phyloP scores from a whole-genome alignment of 345 rosid genomes.

The Raphanus sativus region DNA sequence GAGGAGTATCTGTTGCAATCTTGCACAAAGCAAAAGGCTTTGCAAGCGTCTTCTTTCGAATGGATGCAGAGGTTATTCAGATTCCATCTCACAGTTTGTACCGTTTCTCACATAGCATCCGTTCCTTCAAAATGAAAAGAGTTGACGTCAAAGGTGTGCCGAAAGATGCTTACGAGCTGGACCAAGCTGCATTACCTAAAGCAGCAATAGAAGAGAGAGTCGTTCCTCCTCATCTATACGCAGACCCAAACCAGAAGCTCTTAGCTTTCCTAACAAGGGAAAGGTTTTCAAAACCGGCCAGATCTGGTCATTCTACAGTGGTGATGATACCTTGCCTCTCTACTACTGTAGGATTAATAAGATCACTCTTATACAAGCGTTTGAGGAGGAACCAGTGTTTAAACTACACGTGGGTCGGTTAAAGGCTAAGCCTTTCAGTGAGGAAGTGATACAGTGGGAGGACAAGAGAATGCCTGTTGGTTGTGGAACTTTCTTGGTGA shows the following conservation, averaged over 20 bases:
- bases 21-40: conserved; percentile 56
- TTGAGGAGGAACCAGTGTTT: conserved; percentile 30
- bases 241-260: background rate
- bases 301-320: background rate
- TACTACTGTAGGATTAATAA: conserved; percentile 55
- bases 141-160: conserved; percentile 9
- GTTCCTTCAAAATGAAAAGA: conserved; percentile 54
- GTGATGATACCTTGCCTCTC: background rate
- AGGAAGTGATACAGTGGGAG: conserved; percentile 46
- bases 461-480: conserved; percentile 47
- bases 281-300: background rate
- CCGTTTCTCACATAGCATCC: conserved; percentile 64
- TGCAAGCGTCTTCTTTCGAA: conserved; percentile 56
- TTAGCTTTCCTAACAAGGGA: background rate
- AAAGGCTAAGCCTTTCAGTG: conserved; percentile 50
- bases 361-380: conserved; percentile 22
- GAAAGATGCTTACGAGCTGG: background rate
- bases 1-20: conserved; percentile 38
- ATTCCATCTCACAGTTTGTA: conserved; percentile 50
- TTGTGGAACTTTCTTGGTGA: conserved; percentile 50
- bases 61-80: conserved; percentile 8
- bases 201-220: background rate
- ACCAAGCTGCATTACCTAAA: background rate
- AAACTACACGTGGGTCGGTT: conserved; percentile 56
- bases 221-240: background rate